A percentile compares a stretch with the other conserved stretches of the same genome.
These are phyloP conservation scores for Quercus tomentella DNA, from an alignment of 331 rosid genomes.

Conservation along the genomic window DNA sequence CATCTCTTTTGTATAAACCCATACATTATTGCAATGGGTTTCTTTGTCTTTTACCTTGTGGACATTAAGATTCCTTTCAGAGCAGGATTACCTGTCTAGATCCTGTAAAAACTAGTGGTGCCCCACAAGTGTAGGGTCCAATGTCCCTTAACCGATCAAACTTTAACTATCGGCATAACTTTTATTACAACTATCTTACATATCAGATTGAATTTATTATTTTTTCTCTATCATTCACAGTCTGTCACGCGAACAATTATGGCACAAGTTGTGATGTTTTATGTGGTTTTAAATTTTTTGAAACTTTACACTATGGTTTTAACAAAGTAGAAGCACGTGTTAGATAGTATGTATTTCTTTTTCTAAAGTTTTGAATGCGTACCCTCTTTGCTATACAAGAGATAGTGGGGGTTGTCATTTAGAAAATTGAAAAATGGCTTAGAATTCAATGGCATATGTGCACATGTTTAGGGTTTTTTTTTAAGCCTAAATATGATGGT, in stretches of 20 bases:
- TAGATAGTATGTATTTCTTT: no score
- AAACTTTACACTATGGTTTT: background rate
- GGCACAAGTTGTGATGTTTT: rapidly evolving
- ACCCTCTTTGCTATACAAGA: no score
- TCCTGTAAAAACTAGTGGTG: no score
- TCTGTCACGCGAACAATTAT: rapidly evolving
- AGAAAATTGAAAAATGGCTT: no score
- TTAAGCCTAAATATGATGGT: no score
- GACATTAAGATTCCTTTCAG: background rate
- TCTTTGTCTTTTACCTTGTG: background rate
- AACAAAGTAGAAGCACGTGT: background rate
- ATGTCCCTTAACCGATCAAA: no score
- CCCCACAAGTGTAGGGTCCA: no score
- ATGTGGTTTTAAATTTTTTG: no score
- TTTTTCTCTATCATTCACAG: rapidly evolving
- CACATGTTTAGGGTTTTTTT: no score
- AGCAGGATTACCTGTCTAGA: background rate
- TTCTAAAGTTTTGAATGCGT: no score
- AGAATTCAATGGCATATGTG: no score
- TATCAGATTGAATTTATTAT: rapidly evolving
- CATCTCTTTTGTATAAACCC: background rate
- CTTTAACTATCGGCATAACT: rapidly evolving
- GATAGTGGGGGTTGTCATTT: no score
- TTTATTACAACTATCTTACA: rapidly evolving
- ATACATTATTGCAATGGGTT: background rate